Evolutionary conservation across 331 rosid genomes (phyloP).

Genomic region (Malus hybrid): DNA sequence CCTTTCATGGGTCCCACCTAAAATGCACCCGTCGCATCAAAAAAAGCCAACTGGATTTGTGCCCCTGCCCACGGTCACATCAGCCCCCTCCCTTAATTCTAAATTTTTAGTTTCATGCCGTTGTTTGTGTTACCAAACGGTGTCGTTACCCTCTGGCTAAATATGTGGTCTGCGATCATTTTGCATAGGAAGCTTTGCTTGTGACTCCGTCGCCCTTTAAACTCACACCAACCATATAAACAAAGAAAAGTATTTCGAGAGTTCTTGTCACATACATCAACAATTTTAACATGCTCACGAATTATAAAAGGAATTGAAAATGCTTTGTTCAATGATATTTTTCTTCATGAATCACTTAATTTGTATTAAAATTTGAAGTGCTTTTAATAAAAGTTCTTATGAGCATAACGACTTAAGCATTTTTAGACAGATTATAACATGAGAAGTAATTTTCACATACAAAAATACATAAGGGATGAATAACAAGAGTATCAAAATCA

Average conservation of each 20-base stretch:
- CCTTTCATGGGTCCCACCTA: conserved; percentile 13
- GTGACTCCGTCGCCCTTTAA: neutral
- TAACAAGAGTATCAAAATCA: too few species aligned
- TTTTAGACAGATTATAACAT: too few species aligned
- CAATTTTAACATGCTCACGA: neutral
- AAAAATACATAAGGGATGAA: too few species aligned
- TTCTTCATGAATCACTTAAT: too few species aligned
- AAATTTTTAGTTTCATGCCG: neutral
- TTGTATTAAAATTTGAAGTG: too few species aligned
- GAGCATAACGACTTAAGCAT: too few species aligned
- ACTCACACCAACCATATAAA: neutral
- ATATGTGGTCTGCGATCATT: neutral
- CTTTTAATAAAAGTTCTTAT: too few species aligned
- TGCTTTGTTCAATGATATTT: too few species aligned
- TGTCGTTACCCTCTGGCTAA: neutral
- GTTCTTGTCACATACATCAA: neutral
- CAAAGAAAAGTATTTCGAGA: neutral
- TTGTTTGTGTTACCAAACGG: neutral
- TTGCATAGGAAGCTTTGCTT: neutral
- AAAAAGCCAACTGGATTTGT: neutral
- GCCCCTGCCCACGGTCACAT: conserved; percentile 19
- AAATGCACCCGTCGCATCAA: neutral
- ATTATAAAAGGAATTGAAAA: neutral
- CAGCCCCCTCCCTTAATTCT: neutral
- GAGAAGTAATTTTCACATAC: too few species aligned